These are phyloP conservation scores for Stylosanthes scabra DNA, from an alignment of 331 rosid genomes.

Conservation along the genomic window DNA sequence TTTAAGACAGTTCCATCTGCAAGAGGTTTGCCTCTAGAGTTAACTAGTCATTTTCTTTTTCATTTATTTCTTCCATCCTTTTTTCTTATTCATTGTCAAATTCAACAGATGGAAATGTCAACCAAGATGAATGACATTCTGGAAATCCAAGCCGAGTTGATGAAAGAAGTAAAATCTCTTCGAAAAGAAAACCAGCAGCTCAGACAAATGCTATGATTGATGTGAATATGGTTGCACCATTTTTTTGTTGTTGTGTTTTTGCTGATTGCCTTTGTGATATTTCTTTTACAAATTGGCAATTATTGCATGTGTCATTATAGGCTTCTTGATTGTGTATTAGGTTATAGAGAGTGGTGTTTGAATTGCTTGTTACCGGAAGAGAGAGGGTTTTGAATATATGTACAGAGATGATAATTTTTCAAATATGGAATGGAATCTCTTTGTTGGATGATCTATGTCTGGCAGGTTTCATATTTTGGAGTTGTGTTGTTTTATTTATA, in stretches of 20 bases:
- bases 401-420: constrained; percentile 52
- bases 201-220: constrained; percentile 78
- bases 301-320: constrained; percentile 26
- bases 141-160: constrained; percentile 91
- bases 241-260: constrained; percentile 5
- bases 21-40: constrained; percentile 71
- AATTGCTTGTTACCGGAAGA: constrained; percentile 37
- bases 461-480: neutral
- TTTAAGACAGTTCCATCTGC: constrained; percentile 93
- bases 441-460: constrained; percentile 34
- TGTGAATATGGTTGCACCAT: constrained; percentile 27
- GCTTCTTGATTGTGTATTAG: constrained; percentile 42
- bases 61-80: neutral
- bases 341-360: constrained; percentile 37
- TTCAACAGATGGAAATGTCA: constrained; percentile 74
- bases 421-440: constrained; percentile 36
- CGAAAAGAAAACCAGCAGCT: constrained; percentile 91
- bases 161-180: constrained; percentile 86
- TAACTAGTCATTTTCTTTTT: neutral
- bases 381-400: constrained; percentile 48
- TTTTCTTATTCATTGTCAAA: constrained; percentile 33
- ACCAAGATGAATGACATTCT: constrained; percentile 62
- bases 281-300: constrained; percentile 38
- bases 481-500: too few species aligned
- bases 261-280: constrained; percentile 28